Conservation (phyloP, 768 basidiomycete genomes). For the Xerocomellus amylosporus region DNA sequence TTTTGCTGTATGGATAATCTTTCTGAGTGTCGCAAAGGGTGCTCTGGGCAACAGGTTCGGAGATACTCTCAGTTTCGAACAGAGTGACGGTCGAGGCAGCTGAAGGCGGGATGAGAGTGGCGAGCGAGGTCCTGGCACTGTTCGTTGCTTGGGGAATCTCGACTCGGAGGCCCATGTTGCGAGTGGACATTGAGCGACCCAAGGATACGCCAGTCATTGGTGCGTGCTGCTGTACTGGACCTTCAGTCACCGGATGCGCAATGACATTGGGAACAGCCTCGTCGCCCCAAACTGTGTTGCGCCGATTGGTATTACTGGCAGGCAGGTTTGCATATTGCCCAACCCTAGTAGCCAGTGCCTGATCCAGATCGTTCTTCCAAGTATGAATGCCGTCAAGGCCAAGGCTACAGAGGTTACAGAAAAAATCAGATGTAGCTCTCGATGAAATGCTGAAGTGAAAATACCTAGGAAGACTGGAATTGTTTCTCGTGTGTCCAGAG, state of each 20-base stretch:
- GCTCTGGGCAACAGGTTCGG: constrained; percentile 46
- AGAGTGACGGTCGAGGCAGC: constrained; percentile 61
- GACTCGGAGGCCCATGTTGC: constrained; percentile 45
- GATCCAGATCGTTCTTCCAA: constrained; percentile 56
- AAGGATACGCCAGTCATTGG: constrained; percentile 20
- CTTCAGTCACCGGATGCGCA: constrained; percentile 33
- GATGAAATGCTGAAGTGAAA: background rate
- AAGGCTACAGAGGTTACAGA: constrained; percentile 40
- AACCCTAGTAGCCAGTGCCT: constrained; percentile 44
- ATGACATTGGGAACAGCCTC: constrained; percentile 37
- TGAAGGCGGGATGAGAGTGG: constrained; percentile 45
- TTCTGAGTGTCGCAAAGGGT: constrained; percentile 54
- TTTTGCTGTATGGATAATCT: constrained; percentile 13
- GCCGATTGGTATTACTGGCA: constrained; percentile 40
- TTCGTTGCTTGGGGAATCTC: constrained; percentile 50
- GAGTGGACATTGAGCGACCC: constrained; percentile 41
- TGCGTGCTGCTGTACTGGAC: constrained; percentile 35
- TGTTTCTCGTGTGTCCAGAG: constrained; percentile 56
- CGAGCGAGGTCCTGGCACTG: constrained; percentile 52
- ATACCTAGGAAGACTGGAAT: constrained; percentile 64
- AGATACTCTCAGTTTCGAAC: constrained; percentile 42
- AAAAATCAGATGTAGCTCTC: background rate
- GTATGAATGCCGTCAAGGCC: constrained; percentile 56
- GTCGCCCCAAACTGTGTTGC: constrained; percentile 49
- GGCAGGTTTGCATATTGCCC: constrained; percentile 40